Percentiles rank a stretch among this genome's conserved stretches.
phyloP scores from a whole-genome alignment of 2,329 filamentous ascomycete genomes.

The Sporothrix inflata region DNA sequence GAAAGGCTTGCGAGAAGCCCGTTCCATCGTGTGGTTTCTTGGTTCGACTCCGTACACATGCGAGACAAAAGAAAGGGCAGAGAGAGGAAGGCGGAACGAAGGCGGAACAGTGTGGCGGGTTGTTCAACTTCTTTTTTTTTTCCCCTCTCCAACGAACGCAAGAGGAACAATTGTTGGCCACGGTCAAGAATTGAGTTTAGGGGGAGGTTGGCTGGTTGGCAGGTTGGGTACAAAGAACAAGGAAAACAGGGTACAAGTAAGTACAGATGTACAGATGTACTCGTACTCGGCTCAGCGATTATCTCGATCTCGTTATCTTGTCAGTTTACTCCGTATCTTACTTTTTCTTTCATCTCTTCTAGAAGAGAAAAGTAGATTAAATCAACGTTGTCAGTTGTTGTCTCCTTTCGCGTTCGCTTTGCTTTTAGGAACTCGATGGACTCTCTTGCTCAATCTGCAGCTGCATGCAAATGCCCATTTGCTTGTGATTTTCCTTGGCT shows the following conservation, averaged over 20 bases:
- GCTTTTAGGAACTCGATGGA: no score
- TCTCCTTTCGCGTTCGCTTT: background rate
- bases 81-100: no score
- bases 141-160: background rate
- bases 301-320: background rate
- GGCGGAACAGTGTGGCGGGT: background rate
- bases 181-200: background rate
- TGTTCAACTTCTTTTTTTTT: no score
- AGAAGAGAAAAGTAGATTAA: background rate
- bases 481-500: conserved; percentile 4
- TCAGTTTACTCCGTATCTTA: background rate
- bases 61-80: background rate
- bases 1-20: background rate
- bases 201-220: background rate
- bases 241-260: background rate
- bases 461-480: no score
- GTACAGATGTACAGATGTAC: no score
- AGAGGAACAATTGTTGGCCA: background rate
- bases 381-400: background rate
- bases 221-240: conserved; percentile 6
- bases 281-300: no score
- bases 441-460: no score
- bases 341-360: background rate
- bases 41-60: no score
- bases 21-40: no score